Conservation (phyloP, 2,329 filamentous ascomycete genomes). For the Aspergillus sergii region DNA sequence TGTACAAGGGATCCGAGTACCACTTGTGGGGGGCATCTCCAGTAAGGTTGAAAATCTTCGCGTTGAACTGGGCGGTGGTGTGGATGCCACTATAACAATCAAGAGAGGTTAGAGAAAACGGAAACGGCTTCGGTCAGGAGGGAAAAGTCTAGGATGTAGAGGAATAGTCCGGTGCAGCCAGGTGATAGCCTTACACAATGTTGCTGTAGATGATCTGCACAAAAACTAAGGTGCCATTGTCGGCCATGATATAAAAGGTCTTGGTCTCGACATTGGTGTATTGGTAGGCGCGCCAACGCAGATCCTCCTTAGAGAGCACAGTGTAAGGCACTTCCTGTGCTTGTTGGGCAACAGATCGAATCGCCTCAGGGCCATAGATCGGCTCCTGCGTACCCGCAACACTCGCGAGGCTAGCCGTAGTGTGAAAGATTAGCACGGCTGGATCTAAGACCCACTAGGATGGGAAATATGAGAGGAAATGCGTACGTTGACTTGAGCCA, state of each 20-base stretch:
- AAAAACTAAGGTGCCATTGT: constrained; percentile 75
- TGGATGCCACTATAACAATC: constrained; percentile 70
- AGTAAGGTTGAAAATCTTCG: constrained; percentile 83
- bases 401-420: constrained; percentile 59
- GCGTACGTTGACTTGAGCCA: constrained; percentile 91
- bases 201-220: constrained; percentile 97
- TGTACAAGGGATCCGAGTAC: constrained; percentile 76
- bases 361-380: constrained; percentile 86
- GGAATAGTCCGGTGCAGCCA: neutral
- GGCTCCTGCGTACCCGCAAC: constrained; percentile 96
- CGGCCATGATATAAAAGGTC: constrained; percentile 85
- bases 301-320: constrained; percentile 73
- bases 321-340: constrained; percentile 77
- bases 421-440: constrained; percentile 56
- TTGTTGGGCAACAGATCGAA: constrained; percentile 83
- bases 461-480: constrained; percentile 9
- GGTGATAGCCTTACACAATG: constrained; percentile 69
- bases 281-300: constrained; percentile 81
- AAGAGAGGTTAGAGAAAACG: constrained; percentile 11
- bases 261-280: constrained; percentile 92
- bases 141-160: no score
- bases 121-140: neutral
- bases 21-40: constrained; percentile 75
- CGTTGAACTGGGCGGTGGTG: constrained; percentile 90
- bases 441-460: constrained; percentile 17